A percentile compares a stretch with the other conserved stretches of the same genome.
phyloP scores from a whole-genome alignment of 345 rosid species.

The Psidium friedrichsthalianum region DNA sequence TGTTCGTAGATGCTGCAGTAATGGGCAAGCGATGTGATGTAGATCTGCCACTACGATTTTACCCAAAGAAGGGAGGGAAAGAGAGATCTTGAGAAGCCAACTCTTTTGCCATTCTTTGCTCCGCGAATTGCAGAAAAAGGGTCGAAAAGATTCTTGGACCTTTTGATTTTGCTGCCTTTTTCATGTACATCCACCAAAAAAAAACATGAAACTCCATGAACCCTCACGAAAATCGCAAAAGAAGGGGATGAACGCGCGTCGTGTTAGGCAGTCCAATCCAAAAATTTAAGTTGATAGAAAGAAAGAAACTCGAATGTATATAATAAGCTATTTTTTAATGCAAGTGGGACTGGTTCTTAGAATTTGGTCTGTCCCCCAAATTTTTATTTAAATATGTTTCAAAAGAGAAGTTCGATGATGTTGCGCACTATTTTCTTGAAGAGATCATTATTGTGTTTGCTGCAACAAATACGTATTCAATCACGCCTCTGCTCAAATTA shows the following conservation, averaged over 20 bases:
- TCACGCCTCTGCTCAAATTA: neutral
- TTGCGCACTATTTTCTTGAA: neutral
- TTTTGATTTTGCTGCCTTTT: neutral
- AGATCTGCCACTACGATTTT: neutral
- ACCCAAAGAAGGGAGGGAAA: neutral
- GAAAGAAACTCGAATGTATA: neutral
- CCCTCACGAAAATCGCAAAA: neutral
- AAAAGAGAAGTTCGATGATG: neutral
- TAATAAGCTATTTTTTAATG: neutral
- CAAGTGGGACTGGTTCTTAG: neutral
- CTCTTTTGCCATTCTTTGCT: neutral
- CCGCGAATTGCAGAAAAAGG: neutral
- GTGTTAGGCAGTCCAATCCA: neutral
- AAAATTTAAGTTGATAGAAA: neutral
- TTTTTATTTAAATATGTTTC: neutral
- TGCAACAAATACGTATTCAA: neutral
- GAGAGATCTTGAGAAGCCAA: neutral
- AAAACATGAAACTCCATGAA: neutral
- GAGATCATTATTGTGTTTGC: neutral
- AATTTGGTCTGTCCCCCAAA: neutral
- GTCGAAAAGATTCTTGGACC: neutral
- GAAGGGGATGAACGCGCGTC: neutral
- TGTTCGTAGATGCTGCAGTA: neutral
- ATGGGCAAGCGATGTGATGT: neutral
- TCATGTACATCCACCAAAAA: neutral